phyloP scores from a whole-genome alignment of 2,329 filamentous ascomycete genomes.

The Samsoniella hepiali region DNA sequence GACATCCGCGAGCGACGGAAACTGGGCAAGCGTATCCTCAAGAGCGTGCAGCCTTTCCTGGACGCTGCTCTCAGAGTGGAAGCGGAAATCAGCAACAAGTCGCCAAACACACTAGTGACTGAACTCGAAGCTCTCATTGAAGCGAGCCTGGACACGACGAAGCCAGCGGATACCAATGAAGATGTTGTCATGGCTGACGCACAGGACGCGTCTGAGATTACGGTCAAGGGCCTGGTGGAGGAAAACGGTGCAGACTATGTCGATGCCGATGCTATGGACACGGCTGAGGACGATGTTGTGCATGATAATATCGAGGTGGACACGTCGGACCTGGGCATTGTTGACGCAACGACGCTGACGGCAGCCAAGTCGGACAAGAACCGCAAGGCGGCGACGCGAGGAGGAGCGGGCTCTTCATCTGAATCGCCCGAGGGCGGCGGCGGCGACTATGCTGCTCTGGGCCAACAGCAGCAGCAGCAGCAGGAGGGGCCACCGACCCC shows the following conservation, averaged over 20 bases:
- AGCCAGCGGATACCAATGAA: slow-evolving; percentile 32
- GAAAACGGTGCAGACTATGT: slow-evolving; percentile 27
- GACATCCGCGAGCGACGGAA: slow-evolving; percentile 80
- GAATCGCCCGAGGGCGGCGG: slow-evolving; percentile 50
- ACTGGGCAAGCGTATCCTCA: slow-evolving; percentile 86
- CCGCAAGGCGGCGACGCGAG: slow-evolving; percentile 25
- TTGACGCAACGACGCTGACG: slow-evolving; percentile 21
- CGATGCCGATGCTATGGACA: slow-evolving; percentile 34
- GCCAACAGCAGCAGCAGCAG: neutral
- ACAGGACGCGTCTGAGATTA: slow-evolving; percentile 44
- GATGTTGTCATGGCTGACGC: slow-evolving; percentile 53
- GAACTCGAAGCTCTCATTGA: slow-evolving; percentile 74
- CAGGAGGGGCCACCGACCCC: slow-evolving; percentile 57
- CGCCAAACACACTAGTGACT: slow-evolving; percentile 65
- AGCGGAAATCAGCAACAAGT: slow-evolving; percentile 70
- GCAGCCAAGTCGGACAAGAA: slow-evolving; percentile 21
- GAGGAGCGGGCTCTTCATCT: slow-evolving; percentile 30
- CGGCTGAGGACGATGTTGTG: slow-evolving; percentile 36
- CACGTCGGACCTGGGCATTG: slow-evolving; percentile 37
- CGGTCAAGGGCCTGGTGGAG: slow-evolving; percentile 36
- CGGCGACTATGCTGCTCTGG: slow-evolving; percentile 40
- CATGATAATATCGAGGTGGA: slow-evolving; percentile 46
- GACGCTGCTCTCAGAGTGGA: slow-evolving; percentile 76
- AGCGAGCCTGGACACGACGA: slow-evolving; percentile 57
- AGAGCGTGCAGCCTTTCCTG: slow-evolving; percentile 72